Conservation (phyloP, 1,284 basidiomycete species). For the Sparassis latifolia region DNA sequence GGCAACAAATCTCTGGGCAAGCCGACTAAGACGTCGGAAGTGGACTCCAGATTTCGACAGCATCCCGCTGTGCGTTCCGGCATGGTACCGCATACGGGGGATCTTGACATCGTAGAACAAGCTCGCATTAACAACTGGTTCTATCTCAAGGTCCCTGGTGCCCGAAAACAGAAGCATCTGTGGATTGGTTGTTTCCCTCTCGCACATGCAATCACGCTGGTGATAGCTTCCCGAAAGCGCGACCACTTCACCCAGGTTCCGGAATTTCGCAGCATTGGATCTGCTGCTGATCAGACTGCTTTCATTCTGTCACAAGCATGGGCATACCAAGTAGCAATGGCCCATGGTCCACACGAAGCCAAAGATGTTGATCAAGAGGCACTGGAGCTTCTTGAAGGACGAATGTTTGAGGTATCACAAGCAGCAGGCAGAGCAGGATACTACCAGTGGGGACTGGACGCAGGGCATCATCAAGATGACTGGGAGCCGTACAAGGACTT, state of each 20-base stretch:
- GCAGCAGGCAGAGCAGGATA: neutral
- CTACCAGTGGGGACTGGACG: constrained; percentile 3
- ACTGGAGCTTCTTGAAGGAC: neutral
- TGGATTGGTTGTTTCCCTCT: neutral
- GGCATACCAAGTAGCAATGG: constrained; percentile 1
- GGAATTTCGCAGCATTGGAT: neutral
- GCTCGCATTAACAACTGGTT: neutral
- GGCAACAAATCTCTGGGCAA: too few species aligned
- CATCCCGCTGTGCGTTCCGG: too few species aligned
- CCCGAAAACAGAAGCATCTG: neutral
- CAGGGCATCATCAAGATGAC: neutral
- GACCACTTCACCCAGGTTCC: neutral
- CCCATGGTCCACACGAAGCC: neutral
- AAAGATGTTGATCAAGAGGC: neutral
- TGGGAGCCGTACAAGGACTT: neutral
- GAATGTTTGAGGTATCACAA: constrained; percentile 1
- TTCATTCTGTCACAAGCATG: neutral
- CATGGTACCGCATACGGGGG: neutral
- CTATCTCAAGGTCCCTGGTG: neutral
- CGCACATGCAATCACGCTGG: neutral
- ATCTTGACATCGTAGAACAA: neutral
- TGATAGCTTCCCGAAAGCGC: neutral
- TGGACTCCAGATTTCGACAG: neutral
- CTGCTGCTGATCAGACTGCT: neutral
- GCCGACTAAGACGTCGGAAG: too few species aligned